Percentiles rank a stretch among this genome's conserved stretches.
Conservation (phyloP, 345 rosid genomes). For the Eucalyptus sp. region DNA sequence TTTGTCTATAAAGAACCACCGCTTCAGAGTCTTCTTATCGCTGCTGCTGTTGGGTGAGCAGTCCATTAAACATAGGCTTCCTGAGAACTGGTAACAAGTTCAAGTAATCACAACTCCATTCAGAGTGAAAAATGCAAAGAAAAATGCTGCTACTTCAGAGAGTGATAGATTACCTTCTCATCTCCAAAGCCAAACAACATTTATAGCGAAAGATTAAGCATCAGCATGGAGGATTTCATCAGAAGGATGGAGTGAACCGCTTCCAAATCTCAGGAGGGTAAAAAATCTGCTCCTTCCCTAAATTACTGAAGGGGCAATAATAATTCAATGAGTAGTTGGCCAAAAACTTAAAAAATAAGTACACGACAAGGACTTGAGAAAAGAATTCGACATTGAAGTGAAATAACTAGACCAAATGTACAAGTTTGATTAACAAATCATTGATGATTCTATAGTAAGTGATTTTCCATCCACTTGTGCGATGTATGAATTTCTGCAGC, state of each 20-base stretch:
- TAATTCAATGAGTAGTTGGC: not conserved
- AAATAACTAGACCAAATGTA: not conserved
- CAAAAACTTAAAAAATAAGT: not conserved
- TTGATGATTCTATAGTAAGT: not conserved
- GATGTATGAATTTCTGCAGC: not conserved
- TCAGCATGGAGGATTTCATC: not conserved
- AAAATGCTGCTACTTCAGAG: not conserved
- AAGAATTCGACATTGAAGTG: not conserved
- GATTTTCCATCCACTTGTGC: not conserved
- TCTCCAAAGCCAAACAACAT: conserved; percentile 42
- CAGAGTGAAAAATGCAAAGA: not conserved
- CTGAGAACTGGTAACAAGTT: conserved; percentile 24
- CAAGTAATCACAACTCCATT: not conserved
- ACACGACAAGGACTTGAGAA: not conserved
- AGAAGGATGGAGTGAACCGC: not conserved
- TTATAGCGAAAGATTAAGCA: conserved; percentile 17
- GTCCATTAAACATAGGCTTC: conserved; percentile 59
- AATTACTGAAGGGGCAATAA: not conserved
- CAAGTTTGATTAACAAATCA: not conserved
- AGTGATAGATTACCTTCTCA: conserved; percentile 39
- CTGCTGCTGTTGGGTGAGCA: conserved; percentile 35
- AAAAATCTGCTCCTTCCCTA: not conserved
- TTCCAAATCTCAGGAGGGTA: not conserved
- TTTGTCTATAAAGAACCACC: conserved; percentile 93
- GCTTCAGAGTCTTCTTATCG: conserved; percentile 83